Evolutionary conservation across 2,329 filamentous ascomycete genomes (phyloP).

Genomic region (Phyllosticta paracitricarpa): DNA sequence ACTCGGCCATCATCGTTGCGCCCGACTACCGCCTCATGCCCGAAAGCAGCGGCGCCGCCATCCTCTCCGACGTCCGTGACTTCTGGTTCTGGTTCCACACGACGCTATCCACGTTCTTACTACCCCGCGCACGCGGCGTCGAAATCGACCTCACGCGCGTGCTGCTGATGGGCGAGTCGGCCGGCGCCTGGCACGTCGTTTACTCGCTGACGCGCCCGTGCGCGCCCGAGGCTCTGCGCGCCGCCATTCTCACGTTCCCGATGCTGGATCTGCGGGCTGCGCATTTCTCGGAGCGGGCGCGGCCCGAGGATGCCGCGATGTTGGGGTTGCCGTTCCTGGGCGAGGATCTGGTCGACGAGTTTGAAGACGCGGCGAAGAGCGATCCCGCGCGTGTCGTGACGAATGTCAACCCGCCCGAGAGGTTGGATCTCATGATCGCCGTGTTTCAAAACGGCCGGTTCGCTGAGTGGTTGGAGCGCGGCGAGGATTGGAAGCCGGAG

Average conservation of each 20-base stretch:
- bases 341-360: constrained; percentile 15
- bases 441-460: constrained; percentile 17
- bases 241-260: background rate
- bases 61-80: constrained; percentile 38
- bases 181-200: constrained; percentile 30
- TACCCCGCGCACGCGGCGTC: constrained; percentile 11
- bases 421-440: constrained; percentile 14
- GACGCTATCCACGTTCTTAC: constrained; percentile 11
- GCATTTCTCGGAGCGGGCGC: constrained; percentile 13
- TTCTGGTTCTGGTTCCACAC: constrained; percentile 39
- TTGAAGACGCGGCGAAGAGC: constrained; percentile 13
- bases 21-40: constrained; percentile 45
- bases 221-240: background rate
- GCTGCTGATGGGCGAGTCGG: constrained; percentile 27
- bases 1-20: constrained; percentile 36
- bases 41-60: constrained; percentile 36
- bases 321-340: constrained; percentile 11
- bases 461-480: constrained; percentile 19
- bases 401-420: constrained; percentile 15
- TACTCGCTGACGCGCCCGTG: constrained; percentile 15
- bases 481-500: background rate
- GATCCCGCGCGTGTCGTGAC: constrained; percentile 16
- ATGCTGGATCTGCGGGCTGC: constrained; percentile 8
- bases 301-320: background rate
- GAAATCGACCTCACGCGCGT: constrained; percentile 20